Conservation (phyloP, 2,329 filamentous ascomycete species). For the Penicillium sp. region DNA sequence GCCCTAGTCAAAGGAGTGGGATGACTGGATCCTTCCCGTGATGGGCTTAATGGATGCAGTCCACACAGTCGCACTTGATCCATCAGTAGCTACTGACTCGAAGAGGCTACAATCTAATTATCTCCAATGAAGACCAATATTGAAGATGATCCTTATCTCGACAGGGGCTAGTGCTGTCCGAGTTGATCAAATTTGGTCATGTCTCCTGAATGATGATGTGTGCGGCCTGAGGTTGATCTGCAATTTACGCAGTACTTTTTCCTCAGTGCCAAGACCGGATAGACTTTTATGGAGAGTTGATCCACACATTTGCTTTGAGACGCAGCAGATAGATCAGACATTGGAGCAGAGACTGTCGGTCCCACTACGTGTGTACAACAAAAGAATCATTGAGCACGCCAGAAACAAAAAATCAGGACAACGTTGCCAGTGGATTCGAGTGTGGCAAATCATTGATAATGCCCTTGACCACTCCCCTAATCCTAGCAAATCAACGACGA, state of each 20-base stretch:
- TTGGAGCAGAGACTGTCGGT: neutral
- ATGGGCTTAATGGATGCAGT: too few relatives aligned
- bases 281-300: neutral
- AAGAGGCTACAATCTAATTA: too few relatives aligned
- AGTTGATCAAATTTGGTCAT: too few relatives aligned
- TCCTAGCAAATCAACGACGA: neutral
- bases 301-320: slow-evolving; percentile 5
- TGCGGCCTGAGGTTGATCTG: neutral
- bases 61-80: too few relatives aligned
- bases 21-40: too few relatives aligned
- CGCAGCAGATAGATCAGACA: neutral
- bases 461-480: neutral
- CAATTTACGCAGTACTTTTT: slow-evolving; percentile 8
- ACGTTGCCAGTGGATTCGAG: neutral
- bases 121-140: too few relatives aligned
- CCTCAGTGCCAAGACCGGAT: neutral
- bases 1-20: too few relatives aligned
- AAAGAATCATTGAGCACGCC: neutral
- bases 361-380: neutral
- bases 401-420: neutral
- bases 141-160: too few relatives aligned
- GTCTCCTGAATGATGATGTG: too few relatives aligned
- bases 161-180: too few relatives aligned
- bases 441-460: neutral
- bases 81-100: too few relatives aligned